Evolutionary conservation across 352 stramenopile genomes (phyloP).

Genomic region (Phytopythium boreale): DNA sequence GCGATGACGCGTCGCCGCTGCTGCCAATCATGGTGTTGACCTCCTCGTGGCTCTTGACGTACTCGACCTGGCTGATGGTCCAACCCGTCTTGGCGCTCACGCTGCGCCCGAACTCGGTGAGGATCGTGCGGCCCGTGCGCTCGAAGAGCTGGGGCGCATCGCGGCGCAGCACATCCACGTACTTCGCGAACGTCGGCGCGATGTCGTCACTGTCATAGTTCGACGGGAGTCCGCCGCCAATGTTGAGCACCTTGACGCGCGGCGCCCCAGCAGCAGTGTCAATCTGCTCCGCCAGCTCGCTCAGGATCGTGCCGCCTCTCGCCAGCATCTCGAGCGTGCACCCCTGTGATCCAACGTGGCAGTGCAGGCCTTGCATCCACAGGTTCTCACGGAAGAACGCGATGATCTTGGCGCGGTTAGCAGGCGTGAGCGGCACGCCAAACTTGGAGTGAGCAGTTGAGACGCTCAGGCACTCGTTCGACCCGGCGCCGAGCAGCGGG

Average conservation of each 20-base stretch:
- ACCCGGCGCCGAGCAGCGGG: conserved; percentile 85
- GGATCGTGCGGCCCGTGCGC: conserved; percentile 63
- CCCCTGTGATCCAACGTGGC: conserved; percentile 85
- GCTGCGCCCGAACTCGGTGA: conserved; percentile 91
- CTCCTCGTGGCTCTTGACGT: conserved; percentile 73
- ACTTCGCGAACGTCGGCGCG: conserved; percentile 75
- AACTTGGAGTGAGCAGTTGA: conserved; percentile 92
- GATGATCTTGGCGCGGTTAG: conserved; percentile 58
- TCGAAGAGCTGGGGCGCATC: conserved; percentile 82
- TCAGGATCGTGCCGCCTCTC: conserved; percentile 59
- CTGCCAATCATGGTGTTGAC: conserved; percentile 15
- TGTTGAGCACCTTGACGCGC: conserved; percentile 86
- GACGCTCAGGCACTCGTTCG: conserved; percentile 84
- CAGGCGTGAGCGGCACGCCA: conserved; percentile 68
- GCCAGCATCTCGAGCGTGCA: conserved; percentile 87
- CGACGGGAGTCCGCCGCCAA: conserved; percentile 88
- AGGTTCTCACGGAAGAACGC: conserved; percentile 75
- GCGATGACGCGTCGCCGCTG: background rate
- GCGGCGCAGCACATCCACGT: conserved; percentile 70
- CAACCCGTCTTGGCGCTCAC: conserved; percentile 86
- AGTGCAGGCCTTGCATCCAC: conserved; percentile 88
- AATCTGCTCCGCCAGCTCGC: conserved; percentile 83
- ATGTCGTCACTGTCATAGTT: conserved; percentile 84
- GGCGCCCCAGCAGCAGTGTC: conserved; percentile 62
- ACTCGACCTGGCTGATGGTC: conserved; percentile 89